Percentiles rank a stretch among this genome's conserved stretches.
Conservation (phyloP, 2,329 filamentous ascomycete species). For the Aschersonia sp. region DNA sequence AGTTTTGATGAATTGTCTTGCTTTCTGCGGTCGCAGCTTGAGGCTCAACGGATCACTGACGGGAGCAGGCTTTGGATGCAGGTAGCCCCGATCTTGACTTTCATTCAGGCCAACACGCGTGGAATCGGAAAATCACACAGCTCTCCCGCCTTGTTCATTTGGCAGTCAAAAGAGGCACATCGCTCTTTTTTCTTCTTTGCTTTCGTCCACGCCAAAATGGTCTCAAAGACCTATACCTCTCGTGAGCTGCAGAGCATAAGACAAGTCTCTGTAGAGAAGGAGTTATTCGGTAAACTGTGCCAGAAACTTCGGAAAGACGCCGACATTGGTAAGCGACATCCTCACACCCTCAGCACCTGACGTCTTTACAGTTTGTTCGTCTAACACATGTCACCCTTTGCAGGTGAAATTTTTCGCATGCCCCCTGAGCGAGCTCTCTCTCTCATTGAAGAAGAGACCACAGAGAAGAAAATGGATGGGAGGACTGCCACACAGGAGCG, state of each 20-base stretch:
- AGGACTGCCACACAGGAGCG: conserved; percentile 4
- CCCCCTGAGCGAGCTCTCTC: conserved; percentile 12
- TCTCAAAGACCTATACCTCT: conserved; percentile 25
- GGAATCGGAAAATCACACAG: conserved; percentile 7
- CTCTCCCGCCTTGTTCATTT: conserved; percentile 25
- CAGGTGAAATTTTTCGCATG: conserved; percentile 18
- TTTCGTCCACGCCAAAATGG: conserved; percentile 25
- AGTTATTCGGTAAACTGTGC: conserved; percentile 14
- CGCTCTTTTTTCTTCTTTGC: conserved; percentile 26
- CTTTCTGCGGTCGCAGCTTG: conserved; percentile 12
- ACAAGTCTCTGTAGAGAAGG: conserved; percentile 10
- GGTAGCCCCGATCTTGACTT: conserved; percentile 18
- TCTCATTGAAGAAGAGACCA: conserved; percentile 16
- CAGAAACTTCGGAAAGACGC: conserved; percentile 21
- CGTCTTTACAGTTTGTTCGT: not conserved
- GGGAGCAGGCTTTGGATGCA: conserved; percentile 12
- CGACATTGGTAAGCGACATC: conserved; percentile 22
- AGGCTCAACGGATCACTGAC: conserved; percentile 17
- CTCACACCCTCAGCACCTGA: not conserved
- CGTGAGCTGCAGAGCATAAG: conserved; percentile 27
- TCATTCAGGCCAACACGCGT: conserved; percentile 14
- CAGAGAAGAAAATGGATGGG: conserved; percentile 5
- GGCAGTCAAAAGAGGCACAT: conserved; percentile 17
- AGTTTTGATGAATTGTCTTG: conserved; percentile 9
- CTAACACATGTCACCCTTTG: not conserved